A percentile compares a stretch with the other conserved stretches of the same genome.
These are phyloP conservation scores for Leccinum subtestaceum DNA, from an alignment of 768 basidiomycete species.

Conservation along the genomic window DNA sequence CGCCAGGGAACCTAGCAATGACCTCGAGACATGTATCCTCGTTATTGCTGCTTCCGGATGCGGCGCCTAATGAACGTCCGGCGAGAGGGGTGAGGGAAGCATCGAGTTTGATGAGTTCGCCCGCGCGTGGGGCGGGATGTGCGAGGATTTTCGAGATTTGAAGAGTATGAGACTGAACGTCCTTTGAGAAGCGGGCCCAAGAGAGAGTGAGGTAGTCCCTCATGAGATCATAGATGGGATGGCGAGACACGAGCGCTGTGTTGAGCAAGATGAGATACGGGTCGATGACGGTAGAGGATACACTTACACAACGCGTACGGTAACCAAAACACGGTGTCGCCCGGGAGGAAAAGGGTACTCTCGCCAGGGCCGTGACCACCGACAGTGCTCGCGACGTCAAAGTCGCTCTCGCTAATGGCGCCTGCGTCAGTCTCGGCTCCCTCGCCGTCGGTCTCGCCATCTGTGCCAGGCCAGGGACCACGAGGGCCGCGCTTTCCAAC, in stretches of 20 bases:
- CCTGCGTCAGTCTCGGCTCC: slow-evolving; percentile 67
- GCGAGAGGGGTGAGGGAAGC: slow-evolving; percentile 60
- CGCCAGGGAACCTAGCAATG: slow-evolving; percentile 88
- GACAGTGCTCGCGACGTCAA: slow-evolving; percentile 75
- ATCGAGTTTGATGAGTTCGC: slow-evolving; percentile 82
- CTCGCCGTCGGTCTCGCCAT: slow-evolving; percentile 73
- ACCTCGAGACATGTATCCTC: slow-evolving; percentile 67
- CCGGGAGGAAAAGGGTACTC: slow-evolving; percentile 84
- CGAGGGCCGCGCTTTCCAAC: slow-evolving; percentile 59
- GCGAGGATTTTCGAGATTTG: slow-evolving; percentile 87
- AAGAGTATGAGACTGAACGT: slow-evolving; percentile 88
- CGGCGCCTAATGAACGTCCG: slow-evolving; percentile 45
- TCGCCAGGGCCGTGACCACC: slow-evolving; percentile 78
- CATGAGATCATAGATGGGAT: slow-evolving; percentile 94
- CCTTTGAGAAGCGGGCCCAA: slow-evolving; percentile 93
- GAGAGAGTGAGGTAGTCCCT: slow-evolving; percentile 93
- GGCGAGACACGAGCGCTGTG: slow-evolving; percentile 83
- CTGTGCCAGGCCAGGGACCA: slow-evolving; percentile 68
- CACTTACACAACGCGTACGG: slow-evolving; percentile 85
- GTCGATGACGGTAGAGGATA: slow-evolving; percentile 1
- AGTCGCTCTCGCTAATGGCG: slow-evolving; percentile 83
- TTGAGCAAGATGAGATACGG: slow-evolving; percentile 9
- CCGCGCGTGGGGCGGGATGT: slow-evolving; percentile 83
- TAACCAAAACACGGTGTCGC: slow-evolving; percentile 92
- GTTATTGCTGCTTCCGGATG: slow-evolving; percentile 17